Conservation (phyloP, 441 rosid genomes). For the Bruguiera hainesii region DNA sequence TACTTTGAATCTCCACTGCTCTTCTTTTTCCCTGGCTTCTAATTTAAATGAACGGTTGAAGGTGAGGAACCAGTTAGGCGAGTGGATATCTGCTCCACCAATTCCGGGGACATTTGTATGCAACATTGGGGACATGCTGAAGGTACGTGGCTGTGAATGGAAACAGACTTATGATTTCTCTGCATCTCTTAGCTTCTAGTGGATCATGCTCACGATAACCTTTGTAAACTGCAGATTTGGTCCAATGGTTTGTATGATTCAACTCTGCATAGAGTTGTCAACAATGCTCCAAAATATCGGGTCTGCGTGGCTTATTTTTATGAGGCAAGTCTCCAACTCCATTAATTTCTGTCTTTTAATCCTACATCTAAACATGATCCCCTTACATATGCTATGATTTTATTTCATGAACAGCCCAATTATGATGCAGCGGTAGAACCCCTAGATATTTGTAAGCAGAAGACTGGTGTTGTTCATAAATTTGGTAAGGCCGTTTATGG, state of each 20-base stretch:
- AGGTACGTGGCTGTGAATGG: constrained; percentile 39
- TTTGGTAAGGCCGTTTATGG: constrained; percentile 66
- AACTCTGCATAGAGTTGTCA: constrained; percentile 70
- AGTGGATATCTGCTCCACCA: constrained; percentile 89
- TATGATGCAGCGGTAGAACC: constrained; percentile 70
- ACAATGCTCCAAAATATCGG: constrained; percentile 53
- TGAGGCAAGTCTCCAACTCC: constrained; percentile 43
- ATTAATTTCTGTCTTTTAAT: neutral
- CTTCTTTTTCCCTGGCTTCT: neutral
- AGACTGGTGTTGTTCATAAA: constrained; percentile 42
- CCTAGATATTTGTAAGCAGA: constrained; percentile 51
- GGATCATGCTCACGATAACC: constrained; percentile 8
- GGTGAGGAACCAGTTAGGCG: constrained; percentile 71
- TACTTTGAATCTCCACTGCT: too few species aligned
- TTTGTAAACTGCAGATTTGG: constrained; percentile 47
- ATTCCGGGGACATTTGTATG: constrained; percentile 80
- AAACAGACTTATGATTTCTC: neutral
- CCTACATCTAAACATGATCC: constrained; percentile 3
- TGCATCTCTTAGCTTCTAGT: constrained; percentile 1
- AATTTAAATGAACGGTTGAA: constrained; percentile 23
- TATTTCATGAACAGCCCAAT: constrained; percentile 45
- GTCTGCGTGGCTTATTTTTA: constrained; percentile 71
- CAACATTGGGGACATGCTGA: constrained; percentile 93
- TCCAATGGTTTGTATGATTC: constrained; percentile 79
- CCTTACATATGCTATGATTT: neutral